A percentile compares a stretch with the other conserved stretches of the same genome.
Evolutionary conservation across 2,329 filamentous ascomycete species (phyloP).

Genomic region (Leptographium lundbergii): DNA sequence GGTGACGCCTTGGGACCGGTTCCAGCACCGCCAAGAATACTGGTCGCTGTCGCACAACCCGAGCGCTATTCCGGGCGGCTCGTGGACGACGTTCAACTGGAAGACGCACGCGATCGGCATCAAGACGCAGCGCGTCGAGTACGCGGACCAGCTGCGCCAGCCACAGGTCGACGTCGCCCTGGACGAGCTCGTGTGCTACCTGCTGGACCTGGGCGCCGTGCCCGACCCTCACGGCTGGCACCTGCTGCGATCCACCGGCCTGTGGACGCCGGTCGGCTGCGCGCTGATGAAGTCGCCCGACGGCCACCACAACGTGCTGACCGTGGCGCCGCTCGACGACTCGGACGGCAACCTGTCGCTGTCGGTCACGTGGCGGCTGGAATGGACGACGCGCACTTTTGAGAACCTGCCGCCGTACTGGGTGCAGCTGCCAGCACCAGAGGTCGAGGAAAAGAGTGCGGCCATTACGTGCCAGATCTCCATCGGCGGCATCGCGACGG

Average conservation of each 20-base stretch:
- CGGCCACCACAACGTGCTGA: conserved; percentile 34
- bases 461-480: conserved; percentile 36
- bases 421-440: conserved; percentile 32
- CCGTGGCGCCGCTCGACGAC: conserved; percentile 42
- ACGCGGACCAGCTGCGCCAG: conserved; percentile 41
- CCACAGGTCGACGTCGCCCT: conserved; percentile 42
- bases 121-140: conserved; percentile 51
- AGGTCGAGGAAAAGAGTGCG: neutral
- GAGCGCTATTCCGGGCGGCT: conserved; percentile 44
- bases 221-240: conserved; percentile 47
- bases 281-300: conserved; percentile 41
- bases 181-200: conserved; percentile 46
- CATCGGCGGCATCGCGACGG: conserved; percentile 30
- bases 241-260: conserved; percentile 39
- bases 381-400: conserved; percentile 39
- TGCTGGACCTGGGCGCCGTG: conserved; percentile 50
- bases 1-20: conserved; percentile 46
- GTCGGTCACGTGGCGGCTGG: conserved; percentile 40
- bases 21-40: conserved; percentile 39
- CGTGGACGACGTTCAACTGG: conserved; percentile 56
- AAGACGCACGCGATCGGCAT: conserved; percentile 47
- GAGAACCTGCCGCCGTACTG: conserved; percentile 46
- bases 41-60: conserved; percentile 41
- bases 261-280: conserved; percentile 50
- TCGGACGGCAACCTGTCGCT: conserved; percentile 48